phyloP scores from a whole-genome alignment of 345 rosid species.

The Eucalyptus curtisii region DNA sequence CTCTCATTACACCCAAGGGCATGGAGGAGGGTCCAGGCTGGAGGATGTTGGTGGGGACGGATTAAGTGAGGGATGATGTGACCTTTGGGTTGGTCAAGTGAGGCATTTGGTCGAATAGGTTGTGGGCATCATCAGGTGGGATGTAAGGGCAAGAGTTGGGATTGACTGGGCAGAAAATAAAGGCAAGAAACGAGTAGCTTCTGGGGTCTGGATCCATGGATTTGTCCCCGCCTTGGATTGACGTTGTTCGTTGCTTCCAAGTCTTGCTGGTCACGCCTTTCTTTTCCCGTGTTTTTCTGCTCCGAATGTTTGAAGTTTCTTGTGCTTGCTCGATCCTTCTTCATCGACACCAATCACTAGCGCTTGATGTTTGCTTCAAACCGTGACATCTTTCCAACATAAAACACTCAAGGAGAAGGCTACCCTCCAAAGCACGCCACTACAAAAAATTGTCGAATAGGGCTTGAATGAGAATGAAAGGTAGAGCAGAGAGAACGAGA shows the following conservation, averaged over 20 bases:
- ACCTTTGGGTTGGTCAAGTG: conserved; percentile 27
- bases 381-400: too few species aligned
- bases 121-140: conserved; percentile 18
- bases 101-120: conserved; percentile 27
- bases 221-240: too few species aligned
- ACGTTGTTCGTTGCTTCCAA: too few species aligned
- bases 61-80: conserved; percentile 31
- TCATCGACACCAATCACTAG: neutral
- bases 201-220: too few species aligned
- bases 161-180: conserved; percentile 28
- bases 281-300: neutral
- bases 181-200: conserved; percentile 48
- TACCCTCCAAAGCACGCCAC: too few species aligned
- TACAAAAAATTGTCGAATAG: too few species aligned
- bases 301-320: neutral
- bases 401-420: too few species aligned
- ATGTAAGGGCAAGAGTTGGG: conserved; percentile 17
- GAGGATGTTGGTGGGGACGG: conserved; percentile 32
- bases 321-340: neutral
- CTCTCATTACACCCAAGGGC: conserved; percentile 24
- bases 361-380: too few species aligned
- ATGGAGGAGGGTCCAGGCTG: conserved; percentile 38
- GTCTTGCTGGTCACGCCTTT: too few species aligned
- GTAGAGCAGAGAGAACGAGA: neutral
- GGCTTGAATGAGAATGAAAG: too few species aligned